Conservation (phyloP, 371 early-diverging fungal species). For the Syncephalastrum contaminatum region DNA sequence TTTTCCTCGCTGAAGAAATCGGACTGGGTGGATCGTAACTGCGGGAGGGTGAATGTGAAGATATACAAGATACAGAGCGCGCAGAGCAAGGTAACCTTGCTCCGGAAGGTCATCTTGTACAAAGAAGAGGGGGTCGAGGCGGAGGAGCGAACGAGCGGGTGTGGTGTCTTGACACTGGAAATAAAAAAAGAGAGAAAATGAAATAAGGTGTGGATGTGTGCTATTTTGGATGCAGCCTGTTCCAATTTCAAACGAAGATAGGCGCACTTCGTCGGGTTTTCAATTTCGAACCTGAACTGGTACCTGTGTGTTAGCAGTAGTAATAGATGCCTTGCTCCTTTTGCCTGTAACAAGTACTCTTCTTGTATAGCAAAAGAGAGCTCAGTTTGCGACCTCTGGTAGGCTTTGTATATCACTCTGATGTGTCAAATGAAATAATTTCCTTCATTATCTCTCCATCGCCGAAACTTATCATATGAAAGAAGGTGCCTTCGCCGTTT, state of each 20-base stretch:
- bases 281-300: neutral
- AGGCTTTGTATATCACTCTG: no score
- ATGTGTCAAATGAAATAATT: no score
- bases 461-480: no score
- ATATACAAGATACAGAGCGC: slow-evolving; percentile 20
- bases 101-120: slow-evolving; percentile 19
- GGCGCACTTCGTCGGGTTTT: neutral
- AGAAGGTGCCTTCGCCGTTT: no score
- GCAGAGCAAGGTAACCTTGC: slow-evolving; percentile 20
- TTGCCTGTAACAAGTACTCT: no score
- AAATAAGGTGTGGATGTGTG: neutral
- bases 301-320: no score
- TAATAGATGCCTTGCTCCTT: no score
- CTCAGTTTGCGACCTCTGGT: no score
- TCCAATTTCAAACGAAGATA: neutral
- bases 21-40: slow-evolving; percentile 8
- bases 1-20: slow-evolving; percentile 5
- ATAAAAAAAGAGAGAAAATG: neutral
- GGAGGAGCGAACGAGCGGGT: neutral
- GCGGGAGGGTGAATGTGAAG: slow-evolving; percentile 12
- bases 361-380: no score
- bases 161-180: neutral
- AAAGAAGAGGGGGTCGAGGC: slow-evolving; percentile 1
- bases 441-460: no score
- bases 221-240: no score